A percentile compares a stretch with the other conserved stretches of the same genome.
phyloP scores from a whole-genome alignment of 2,329 filamentous ascomycete species.

The Cadophora sp. region DNA sequence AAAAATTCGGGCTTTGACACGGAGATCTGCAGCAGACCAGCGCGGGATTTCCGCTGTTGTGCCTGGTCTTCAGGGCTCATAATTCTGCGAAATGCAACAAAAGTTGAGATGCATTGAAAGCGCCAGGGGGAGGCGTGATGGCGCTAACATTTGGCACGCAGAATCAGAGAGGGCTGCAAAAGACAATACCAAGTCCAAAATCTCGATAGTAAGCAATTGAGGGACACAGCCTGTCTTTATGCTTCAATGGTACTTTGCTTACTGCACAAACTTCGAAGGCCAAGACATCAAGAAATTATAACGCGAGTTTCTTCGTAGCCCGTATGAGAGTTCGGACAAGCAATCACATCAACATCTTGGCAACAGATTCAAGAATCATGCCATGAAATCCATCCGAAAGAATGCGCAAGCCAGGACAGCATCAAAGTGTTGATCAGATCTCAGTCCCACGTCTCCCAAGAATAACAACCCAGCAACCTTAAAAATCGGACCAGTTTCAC shows the following conservation, averaged over 20 bases:
- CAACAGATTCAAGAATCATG: not conserved
- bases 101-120: constrained; percentile 12
- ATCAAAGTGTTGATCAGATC: not conserved
- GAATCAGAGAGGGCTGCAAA: not conserved
- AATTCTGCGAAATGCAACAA: constrained; percentile 28
- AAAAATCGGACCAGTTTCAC: not conserved
- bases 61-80: constrained; percentile 23
- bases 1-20: constrained; percentile 7
- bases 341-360: not conserved
- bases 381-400: not conserved
- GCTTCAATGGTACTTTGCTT: not conserved
- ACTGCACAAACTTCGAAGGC: not conserved
- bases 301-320: not conserved
- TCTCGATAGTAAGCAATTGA: not conserved
- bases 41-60: constrained; percentile 20
- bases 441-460: not conserved
- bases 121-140: not conserved
- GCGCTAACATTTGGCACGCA: not conserved
- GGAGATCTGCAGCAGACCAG: constrained; percentile 4
- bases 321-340: not conserved
- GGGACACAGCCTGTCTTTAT: not conserved
- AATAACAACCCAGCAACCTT: not conserved
- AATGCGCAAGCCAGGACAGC: not conserved
- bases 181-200: not conserved
- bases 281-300: not conserved